phyloP scores from a whole-genome alignment of 2,329 filamentous ascomycete genomes.

The Aspergillus sclerotialis region DNA sequence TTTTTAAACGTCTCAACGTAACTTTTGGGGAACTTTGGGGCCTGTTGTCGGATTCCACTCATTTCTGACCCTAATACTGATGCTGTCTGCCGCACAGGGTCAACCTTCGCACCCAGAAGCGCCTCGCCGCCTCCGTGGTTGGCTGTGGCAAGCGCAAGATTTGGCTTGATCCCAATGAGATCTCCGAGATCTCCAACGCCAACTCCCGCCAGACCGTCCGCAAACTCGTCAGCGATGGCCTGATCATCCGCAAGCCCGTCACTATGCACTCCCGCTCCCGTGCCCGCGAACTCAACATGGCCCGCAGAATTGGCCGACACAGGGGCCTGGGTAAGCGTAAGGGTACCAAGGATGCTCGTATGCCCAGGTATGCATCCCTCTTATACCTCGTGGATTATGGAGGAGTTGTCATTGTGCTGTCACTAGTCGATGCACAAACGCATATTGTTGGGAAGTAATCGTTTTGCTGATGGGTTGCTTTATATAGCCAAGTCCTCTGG shows the following conservation, averaged over 20 bases:
- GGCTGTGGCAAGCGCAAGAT: conserved; percentile 99
- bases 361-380: conserved; percentile 70
- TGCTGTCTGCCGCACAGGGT: conserved; percentile 59
- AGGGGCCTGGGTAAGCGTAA: conserved; percentile 99
- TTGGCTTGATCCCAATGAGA: conserved; percentile 99
- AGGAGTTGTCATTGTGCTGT: neutral
- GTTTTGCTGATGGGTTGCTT: conserved; percentile 14
- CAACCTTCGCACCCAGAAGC: conserved; percentile 99
- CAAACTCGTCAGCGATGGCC: conserved; percentile 99
- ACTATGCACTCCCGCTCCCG: conserved; percentile 99
- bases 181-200: conserved; percentile 99
- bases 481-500: conserved; percentile 85
- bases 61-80: conserved; percentile 5
- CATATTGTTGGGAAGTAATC: neutral
- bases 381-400: neutral
- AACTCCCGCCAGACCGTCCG: conserved; percentile 99
- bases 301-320: conserved; percentile 93
- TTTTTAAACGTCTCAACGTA: too few species aligned
- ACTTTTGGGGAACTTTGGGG: too few species aligned
- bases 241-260: conserved; percentile 99
- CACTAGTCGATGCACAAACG: neutral
- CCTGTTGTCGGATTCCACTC: conserved; percentile 7
- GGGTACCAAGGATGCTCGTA: conserved; percentile 99
- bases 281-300: conserved; percentile 89
- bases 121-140: conserved; percentile 96